Evolutionary conservation across 129 eudicot genomes (phyloP), one percentile per base, ranked within the genome.

Genomic region (Ambrosia artemisiifolia): DNA sequence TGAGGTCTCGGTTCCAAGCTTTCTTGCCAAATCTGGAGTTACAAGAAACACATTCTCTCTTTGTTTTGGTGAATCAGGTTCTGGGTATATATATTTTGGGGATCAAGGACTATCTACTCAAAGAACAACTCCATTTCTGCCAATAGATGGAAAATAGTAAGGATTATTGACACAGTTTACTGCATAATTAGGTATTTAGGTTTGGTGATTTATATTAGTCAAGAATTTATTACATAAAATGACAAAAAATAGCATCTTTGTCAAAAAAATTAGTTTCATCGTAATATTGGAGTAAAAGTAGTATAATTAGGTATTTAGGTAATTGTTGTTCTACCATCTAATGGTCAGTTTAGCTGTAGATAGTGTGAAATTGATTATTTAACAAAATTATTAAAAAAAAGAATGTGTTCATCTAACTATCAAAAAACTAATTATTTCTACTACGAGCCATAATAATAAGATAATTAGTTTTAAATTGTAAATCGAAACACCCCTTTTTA

Each of bases 71-170:
- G 94, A 88, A 65, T 85, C 90, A 55, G 97, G 83, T 80, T 83
- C 87, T n/a, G 99, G 99, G 70, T 83, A 86, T 82, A 78, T 95
- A 46, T 89, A 84, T 67, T 91, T 95, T 81, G 99, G 99, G 51
- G 97, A 91, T 73, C 90, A 91, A 72, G 97, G 99, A 72, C 59
- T 68, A 11, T 66, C 91, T 75, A 67, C 78, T 61, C 96, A 88
- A 73, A 86, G 79, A 73, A 78, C 80, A 24, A 91, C 99, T 81
- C 82, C 91, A 44, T 83, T 95, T 74, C 69, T 95, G 70, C 81
- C 97, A 69, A 47, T 78, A 14, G 70, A 84, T 57, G 94, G 96
- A 63, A 83, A 77, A 73, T 81, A 86, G 99, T 95, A 90, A 18
- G 83, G 40, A 53, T n/a, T 66, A 49, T 78, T 13, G 24, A 2